These are phyloP conservation scores for Dissophora ornata DNA, from an alignment of 192 early-diverging fungal genomes.

Conservation along the genomic window DNA sequence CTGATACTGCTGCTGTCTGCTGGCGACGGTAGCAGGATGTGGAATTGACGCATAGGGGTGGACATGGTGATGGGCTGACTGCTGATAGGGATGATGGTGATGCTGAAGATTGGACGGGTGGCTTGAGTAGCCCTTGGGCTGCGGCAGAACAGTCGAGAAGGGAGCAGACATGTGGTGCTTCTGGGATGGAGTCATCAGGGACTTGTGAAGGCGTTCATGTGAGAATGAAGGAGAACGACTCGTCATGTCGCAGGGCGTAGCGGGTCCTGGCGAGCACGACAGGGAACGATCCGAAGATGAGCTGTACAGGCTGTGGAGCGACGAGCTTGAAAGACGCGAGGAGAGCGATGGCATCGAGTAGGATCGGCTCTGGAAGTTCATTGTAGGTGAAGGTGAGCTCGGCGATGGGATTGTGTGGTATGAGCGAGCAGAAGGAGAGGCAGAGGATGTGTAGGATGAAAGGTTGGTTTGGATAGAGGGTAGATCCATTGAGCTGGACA, in stretches of 20 bases:
- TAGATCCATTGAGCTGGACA: slow-evolving; percentile 34
- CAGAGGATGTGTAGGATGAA: slow-evolving; percentile 7
- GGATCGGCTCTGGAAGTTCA: slow-evolving; percentile 26
- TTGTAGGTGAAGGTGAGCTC: slow-evolving; percentile 15
- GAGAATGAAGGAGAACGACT: slow-evolving; percentile 51
- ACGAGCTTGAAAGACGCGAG: slow-evolving; percentile 39
- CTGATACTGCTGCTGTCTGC: slow-evolving; percentile 29
- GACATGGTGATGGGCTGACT: slow-evolving; percentile 15
- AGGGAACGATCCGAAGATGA: slow-evolving; percentile 37
- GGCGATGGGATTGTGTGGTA: slow-evolving; percentile 29
- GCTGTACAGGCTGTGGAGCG: slow-evolving; percentile 45
- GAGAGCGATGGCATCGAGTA: slow-evolving; percentile 40
- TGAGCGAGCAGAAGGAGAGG: slow-evolving; percentile 13
- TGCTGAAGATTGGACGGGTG: slow-evolving; percentile 10
- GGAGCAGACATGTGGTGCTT: slow-evolving; percentile 21
- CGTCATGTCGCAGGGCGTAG: slow-evolving; percentile 33
- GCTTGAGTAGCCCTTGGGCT: slow-evolving; percentile 18
- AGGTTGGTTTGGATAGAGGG: slow-evolving; percentile 43
- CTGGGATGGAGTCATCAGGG: not conserved
- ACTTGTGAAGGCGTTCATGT: slow-evolving; percentile 38
- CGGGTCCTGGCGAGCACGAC: slow-evolving; percentile 39
- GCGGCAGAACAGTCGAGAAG: slow-evolving; percentile 21
- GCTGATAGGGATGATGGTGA: slow-evolving; percentile 20
- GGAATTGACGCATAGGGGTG: slow-evolving; percentile 23
- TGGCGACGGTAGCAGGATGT: slow-evolving; percentile 29